A percentile compares a stretch with the other conserved stretches of the same genome.
Conservation (phyloP, 495 filamentous ascomycete species). For the Penicillium daleae region DNA sequence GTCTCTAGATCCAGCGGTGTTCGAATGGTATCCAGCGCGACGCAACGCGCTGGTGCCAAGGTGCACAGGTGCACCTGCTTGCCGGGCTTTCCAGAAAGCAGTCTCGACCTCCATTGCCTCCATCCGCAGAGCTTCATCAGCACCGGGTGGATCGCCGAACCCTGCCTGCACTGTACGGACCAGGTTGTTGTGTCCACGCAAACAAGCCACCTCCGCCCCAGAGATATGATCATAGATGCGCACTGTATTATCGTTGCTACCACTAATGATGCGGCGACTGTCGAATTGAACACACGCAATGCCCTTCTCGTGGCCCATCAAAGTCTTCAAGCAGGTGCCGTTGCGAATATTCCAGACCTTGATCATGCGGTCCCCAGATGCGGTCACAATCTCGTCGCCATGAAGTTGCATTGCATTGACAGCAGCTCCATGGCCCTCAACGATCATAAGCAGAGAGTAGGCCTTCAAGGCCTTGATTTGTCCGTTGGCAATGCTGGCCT, state of each 20-base stretch:
- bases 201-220: conserved; percentile 83
- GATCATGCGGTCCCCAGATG: conserved; percentile 87
- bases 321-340: conserved; percentile 72
- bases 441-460: conserved; percentile 75
- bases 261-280: conserved; percentile 93
- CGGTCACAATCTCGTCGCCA: conserved; percentile 85
- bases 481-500: conserved; percentile 44
- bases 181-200: conserved; percentile 77
- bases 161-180: conserved; percentile 94
- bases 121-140: conserved; percentile 67
- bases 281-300: conserved; percentile 98
- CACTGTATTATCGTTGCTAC: conserved; percentile 92
- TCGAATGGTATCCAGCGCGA: conserved; percentile 57
- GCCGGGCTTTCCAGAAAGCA: conserved; percentile 70
- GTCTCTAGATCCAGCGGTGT: conserved; percentile 70
- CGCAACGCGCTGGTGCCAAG: conserved; percentile 44
- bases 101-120: conserved; percentile 75
- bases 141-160: conserved; percentile 85
- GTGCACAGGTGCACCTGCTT: conserved; percentile 57
- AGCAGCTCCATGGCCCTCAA: conserved; percentile 84
- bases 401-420: conserved; percentile 96
- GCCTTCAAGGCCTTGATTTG: conserved; percentile 49
- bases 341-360: conserved; percentile 92
- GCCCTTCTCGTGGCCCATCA: conserved; percentile 88
- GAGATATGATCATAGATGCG: conserved; percentile 89